A percentile compares a stretch with the other conserved stretches of the same genome.
Conservation (phyloP, 192 early-diverging fungal genomes). For the Backusella macrospora region DNA sequence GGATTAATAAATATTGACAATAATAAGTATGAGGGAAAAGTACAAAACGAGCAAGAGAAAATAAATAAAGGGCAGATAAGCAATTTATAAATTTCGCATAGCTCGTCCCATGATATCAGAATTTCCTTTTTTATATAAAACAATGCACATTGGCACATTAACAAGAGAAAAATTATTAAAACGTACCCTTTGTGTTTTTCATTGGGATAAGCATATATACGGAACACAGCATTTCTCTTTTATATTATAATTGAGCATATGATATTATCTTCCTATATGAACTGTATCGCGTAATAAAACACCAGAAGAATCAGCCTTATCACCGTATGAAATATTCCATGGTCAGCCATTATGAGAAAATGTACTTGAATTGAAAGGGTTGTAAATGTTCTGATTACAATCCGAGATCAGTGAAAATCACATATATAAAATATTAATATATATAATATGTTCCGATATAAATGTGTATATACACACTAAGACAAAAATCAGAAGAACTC, state of each 20-base stretch:
- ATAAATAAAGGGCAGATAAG: neutral
- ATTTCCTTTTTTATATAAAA: neutral
- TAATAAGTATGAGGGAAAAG: neutral
- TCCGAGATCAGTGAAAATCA: constrained; percentile 36
- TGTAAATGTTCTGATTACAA: constrained; percentile 26
- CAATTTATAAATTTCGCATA: neutral
- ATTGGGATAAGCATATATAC: too few relatives aligned
- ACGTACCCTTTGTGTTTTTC: neutral
- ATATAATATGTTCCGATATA: neutral
- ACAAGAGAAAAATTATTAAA: too few relatives aligned
- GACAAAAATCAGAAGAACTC: constrained; percentile 72
- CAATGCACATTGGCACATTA: neutral
- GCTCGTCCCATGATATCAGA: neutral
- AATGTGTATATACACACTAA: constrained; percentile 26
- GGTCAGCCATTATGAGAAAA: constrained; percentile 51
- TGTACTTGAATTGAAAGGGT: constrained; percentile 54
- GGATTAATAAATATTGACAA: neutral
- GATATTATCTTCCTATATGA: constrained; percentile 16
- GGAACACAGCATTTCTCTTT: too few relatives aligned
- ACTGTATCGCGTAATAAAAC: constrained; percentile 31
- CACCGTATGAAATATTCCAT: constrained; percentile 58
- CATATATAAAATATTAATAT: neutral
- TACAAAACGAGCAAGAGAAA: neutral
- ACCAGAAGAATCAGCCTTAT: constrained; percentile 31
- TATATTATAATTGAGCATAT: too few relatives aligned